These are phyloP conservation scores for Rhodotorula sp. DNA, from an alignment of 1,284 basidiomycete genomes.

Conservation along the genomic window DNA sequence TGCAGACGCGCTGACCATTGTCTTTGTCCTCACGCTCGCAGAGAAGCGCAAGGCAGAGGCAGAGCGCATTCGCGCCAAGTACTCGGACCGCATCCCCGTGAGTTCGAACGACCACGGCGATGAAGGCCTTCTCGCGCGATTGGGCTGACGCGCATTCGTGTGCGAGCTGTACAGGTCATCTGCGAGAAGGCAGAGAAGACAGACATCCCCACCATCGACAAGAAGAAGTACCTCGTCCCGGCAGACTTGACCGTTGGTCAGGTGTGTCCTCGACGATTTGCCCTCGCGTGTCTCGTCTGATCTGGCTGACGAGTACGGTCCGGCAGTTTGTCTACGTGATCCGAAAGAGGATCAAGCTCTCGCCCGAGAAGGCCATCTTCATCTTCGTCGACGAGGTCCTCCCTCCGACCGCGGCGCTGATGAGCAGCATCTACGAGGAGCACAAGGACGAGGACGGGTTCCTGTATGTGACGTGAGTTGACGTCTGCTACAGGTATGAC, in stretches of 20 bases:
- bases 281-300: background rate
- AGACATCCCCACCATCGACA: constrained; percentile 98
- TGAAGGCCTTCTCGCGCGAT: no score
- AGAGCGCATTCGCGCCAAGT: constrained; percentile 94
- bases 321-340: constrained; percentile 96
- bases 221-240: constrained; percentile 99
- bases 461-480: constrained; percentile 56
- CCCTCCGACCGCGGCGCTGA: constrained; percentile 94
- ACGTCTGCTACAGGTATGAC: background rate
- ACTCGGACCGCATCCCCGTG: constrained; percentile 96
- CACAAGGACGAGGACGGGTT: constrained; percentile 98
- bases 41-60: constrained; percentile 88
- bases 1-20: background rate
- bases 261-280: constrained; percentile 18
- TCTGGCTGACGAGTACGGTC: no score
- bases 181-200: constrained; percentile 99
- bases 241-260: constrained; percentile 84
- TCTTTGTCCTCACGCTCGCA: constrained; percentile 47
- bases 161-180: constrained; percentile 68
- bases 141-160: background rate
- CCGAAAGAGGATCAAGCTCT: constrained; percentile 99
- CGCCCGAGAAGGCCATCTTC: constrained; percentile 99
- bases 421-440: constrained; percentile 99
- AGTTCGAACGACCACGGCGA: constrained; percentile 48
- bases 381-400: constrained; percentile 99